Conservation (phyloP, 306 rosid genomes). For the Casuarina cunninghamiana region DNA sequence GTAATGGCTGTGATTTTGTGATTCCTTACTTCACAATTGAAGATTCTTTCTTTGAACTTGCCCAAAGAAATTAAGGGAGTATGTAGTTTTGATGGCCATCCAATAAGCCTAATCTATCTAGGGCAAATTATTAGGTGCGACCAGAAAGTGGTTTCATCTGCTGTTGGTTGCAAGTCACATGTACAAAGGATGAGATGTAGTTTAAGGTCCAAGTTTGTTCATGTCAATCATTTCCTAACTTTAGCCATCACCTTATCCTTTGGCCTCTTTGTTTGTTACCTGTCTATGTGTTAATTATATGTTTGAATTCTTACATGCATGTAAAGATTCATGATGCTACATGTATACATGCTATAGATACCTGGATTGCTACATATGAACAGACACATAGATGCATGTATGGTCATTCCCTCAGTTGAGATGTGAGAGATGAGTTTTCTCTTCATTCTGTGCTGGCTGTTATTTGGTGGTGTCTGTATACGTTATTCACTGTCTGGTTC, state of each 20-base stretch:
- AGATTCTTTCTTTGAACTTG: background rate
- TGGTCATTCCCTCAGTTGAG: background rate
- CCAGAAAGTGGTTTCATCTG: background rate
- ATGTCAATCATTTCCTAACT: background rate
- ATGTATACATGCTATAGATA: background rate
- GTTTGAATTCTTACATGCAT: background rate
- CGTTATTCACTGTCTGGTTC: background rate
- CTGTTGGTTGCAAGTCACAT: background rate
- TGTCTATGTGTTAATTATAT: background rate
- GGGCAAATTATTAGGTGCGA: background rate
- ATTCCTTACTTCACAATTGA: background rate
- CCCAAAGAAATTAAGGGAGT: background rate
- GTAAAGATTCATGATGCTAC: background rate
- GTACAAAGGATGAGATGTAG: background rate
- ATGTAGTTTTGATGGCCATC: background rate
- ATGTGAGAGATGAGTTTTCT: background rate
- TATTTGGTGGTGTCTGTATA: background rate
- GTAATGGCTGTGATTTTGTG: background rate
- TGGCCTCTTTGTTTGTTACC: background rate
- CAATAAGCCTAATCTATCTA: background rate
- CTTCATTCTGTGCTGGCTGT: conserved; percentile 1
- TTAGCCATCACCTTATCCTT: background rate
- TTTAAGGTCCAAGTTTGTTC: background rate
- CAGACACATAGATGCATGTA: background rate
- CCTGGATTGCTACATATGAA: background rate